phyloP scores from a whole-genome alignment of 805 yeast genomes.

The Starmerella vitae region DNA sequence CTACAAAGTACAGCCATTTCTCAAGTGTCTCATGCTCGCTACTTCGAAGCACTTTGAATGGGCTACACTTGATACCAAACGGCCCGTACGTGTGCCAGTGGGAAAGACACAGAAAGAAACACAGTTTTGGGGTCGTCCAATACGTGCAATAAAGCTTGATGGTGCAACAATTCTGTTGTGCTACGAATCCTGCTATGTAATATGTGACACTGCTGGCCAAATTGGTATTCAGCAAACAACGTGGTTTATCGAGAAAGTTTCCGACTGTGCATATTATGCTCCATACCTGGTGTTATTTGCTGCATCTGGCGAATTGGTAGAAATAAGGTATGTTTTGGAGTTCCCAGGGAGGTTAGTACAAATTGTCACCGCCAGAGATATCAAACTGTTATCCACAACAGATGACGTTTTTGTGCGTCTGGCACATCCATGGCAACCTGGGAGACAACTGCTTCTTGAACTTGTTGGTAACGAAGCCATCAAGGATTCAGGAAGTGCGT shows the following conservation, averaged over 20 bases:
- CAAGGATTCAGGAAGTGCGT: constrained; percentile 9
- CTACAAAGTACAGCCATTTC: constrained; percentile 47
- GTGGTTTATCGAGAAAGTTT: constrained; percentile 29
- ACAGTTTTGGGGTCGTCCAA: constrained; percentile 29
- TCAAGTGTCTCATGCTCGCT: constrained; percentile 46
- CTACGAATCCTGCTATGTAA: constrained; percentile 58
- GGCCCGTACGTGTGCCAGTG: constrained; percentile 44
- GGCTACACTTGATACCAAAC: constrained; percentile 43
- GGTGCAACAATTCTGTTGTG: constrained; percentile 45
- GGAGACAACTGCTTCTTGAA: constrained; percentile 46
- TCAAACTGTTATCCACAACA: constrained; percentile 33
- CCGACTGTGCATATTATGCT: constrained; percentile 27
- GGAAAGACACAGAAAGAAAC: constrained; percentile 9
- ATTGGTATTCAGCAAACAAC: constrained; percentile 32
- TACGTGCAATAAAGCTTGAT: constrained; percentile 40
- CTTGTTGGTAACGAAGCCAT: constrained; percentile 19
- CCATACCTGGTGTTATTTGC: constrained; percentile 43
- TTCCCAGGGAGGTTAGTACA: constrained; percentile 33
- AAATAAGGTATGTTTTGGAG: constrained; percentile 44
- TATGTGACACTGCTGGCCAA: constrained; percentile 39
- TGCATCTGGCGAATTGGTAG: constrained; percentile 44
- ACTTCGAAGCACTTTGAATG: constrained; percentile 56
- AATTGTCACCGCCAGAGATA: constrained; percentile 58
- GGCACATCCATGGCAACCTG: constrained; percentile 54
- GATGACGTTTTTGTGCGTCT: constrained; percentile 33